phyloP scores from a whole-genome alignment of 2,329 filamentous ascomycete species.

The Verticillium klebahnii region DNA sequence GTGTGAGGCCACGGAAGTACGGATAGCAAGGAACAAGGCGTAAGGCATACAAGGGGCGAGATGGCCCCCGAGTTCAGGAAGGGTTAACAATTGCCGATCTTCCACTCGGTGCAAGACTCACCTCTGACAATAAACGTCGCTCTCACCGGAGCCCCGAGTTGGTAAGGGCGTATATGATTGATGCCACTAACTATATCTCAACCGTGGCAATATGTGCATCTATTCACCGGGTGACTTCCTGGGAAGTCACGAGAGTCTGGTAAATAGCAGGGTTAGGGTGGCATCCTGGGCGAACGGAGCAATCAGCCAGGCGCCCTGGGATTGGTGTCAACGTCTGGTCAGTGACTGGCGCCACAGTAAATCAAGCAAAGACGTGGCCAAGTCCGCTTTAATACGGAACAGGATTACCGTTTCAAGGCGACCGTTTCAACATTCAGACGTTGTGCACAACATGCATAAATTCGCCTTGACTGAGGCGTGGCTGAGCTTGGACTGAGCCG shows the following conservation, averaged over 20 bases:
- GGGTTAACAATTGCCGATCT: background rate
- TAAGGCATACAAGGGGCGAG: background rate
- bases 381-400: too few relatives aligned
- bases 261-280: too few relatives aligned
- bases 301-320: too few relatives aligned
- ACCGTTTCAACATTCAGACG: too few relatives aligned
- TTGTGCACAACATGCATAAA: too few relatives aligned
- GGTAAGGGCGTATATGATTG: background rate
- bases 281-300: too few relatives aligned
- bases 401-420: too few relatives aligned
- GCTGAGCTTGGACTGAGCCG: conserved; percentile 1
- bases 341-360: too few relatives aligned
- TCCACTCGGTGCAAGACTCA: background rate
- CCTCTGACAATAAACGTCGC: background rate
- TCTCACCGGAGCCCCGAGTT: background rate
- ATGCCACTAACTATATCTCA: too few relatives aligned
- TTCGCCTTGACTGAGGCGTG: background rate
- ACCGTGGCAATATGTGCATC: too few relatives aligned
- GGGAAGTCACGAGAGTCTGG: background rate
- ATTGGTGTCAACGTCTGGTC: too few relatives aligned
- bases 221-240: background rate
- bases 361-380: too few relatives aligned
- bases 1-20: background rate
- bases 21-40: background rate
- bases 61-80: background rate